Evolutionary conservation across 495 filamentous ascomycete species (phyloP).

Genomic region (Neurospora cerealis): DNA sequence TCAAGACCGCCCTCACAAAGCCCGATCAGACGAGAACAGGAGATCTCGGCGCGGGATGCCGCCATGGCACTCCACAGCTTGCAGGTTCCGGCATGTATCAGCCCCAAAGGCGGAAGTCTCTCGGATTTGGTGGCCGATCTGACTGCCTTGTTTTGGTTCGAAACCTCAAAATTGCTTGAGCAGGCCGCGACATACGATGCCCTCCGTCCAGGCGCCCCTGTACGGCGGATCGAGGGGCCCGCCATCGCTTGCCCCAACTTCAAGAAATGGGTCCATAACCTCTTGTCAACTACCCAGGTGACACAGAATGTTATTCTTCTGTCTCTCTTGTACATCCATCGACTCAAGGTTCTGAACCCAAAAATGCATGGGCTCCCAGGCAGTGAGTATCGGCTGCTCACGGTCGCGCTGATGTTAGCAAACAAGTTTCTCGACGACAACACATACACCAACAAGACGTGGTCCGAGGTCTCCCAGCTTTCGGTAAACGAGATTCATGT

Average conservation of each 20-base stretch:
- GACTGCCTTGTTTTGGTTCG: conserved; percentile 98
- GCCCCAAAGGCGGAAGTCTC: conserved; percentile 58
- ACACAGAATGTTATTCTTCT: conserved; percentile 92
- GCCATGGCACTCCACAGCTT: conserved; percentile 52
- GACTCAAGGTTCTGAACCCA: conserved; percentile 82
- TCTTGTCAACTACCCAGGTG: conserved; percentile 91
- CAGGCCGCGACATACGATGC: conserved; percentile 57
- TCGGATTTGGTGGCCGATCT: conserved; percentile 85
- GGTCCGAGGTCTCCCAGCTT: conserved; percentile 96
- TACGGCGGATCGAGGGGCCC: conserved; percentile 51
- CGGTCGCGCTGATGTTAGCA: conserved; percentile 93
- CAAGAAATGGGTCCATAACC: conserved; percentile 85
- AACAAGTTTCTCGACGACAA: conserved; percentile 99
- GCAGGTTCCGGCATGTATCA: conserved; percentile 65
- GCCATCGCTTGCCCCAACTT: conserved; percentile 73
- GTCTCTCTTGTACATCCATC: conserved; percentile 85
- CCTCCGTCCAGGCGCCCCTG: conserved; percentile 26
- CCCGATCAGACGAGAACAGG: conserved; percentile 16
- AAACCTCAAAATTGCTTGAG: conserved; percentile 66
- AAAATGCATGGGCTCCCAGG: conserved; percentile 80
- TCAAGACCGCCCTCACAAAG: conserved; percentile 24
- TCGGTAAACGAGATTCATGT: conserved; percentile 92
- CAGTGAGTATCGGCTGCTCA: conserved; percentile 91
- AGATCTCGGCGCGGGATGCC: conserved; percentile 22
- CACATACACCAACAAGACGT: conserved; percentile 99